phyloP scores from a whole-genome alignment of 179 eudicot genomes.

The Beta macrorhiza region DNA sequence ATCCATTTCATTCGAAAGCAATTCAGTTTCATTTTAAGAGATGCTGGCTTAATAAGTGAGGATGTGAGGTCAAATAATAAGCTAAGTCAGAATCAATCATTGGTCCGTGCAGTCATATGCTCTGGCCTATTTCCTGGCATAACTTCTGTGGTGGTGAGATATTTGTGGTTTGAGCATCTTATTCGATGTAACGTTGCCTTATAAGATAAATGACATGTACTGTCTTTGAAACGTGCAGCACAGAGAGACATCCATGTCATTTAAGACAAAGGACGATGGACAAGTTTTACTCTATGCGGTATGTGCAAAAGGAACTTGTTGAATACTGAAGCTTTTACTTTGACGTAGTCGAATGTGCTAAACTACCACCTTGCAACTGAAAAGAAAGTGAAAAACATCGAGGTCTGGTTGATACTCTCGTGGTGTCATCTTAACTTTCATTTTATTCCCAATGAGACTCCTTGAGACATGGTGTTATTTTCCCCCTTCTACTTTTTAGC shows the following conservation, averaged over 20 bases:
- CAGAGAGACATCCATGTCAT: constrained; percentile 97
- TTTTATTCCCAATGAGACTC: not conserved
- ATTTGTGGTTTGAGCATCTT: constrained; percentile 17
- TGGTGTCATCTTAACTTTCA: not conserved
- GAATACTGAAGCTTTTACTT: not conserved
- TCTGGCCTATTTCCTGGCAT: constrained; percentile 98
- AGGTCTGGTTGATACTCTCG: not conserved
- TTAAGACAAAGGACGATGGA: constrained; percentile 99
- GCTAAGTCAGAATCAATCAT: constrained; percentile 85
- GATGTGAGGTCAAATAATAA: constrained; percentile 64
- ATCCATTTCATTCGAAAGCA: constrained; percentile 97
- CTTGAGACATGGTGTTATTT: not conserved
- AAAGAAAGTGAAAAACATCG: not conserved
- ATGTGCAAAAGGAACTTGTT: constrained; percentile 29
- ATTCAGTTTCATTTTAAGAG: constrained; percentile 75
- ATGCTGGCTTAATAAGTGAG: constrained; percentile 72
- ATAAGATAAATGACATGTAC: constrained; percentile 17
- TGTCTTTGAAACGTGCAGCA: constrained; percentile 54
- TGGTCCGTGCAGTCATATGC: constrained; percentile 97
- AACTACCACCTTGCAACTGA: not conserved
- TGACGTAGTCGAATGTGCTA: not conserved
- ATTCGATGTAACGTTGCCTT: not conserved
- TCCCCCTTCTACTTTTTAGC: no score
- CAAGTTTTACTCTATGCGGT: constrained; percentile 95
- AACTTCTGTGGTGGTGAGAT: constrained; percentile 88